A percentile compares a stretch with the other conserved stretches of the same genome.
These are phyloP conservation scores for Pouteria glomerata DNA, from an alignment of 148 eudicot species.

Conservation along the genomic window DNA sequence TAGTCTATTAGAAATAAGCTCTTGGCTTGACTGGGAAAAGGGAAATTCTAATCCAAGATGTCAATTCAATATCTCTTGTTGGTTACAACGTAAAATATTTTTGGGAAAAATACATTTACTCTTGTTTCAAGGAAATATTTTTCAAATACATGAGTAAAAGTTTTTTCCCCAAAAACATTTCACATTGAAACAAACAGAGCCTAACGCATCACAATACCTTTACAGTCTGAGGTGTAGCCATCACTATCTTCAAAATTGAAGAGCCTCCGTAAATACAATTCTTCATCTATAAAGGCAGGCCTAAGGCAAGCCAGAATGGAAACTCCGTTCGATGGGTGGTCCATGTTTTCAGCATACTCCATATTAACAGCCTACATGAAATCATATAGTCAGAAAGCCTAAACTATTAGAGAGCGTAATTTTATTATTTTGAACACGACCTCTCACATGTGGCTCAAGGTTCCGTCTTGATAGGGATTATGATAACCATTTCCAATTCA, in stretches of 20 bases:
- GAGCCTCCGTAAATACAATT: conserved; percentile 30
- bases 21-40: background rate
- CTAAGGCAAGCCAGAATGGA: conserved; percentile 39
- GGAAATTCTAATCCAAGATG: background rate
- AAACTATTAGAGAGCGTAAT: too few relatives aligned
- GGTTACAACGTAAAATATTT: too few relatives aligned
- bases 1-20: conserved; percentile 1
- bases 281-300: conserved; percentile 42
- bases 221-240: conserved; percentile 30
- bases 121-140: too few relatives aligned
- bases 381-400: too few relatives aligned
- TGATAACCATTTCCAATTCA: too few relatives aligned
- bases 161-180: too few relatives aligned
- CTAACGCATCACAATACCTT: conserved; percentile 30
- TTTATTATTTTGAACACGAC: too few relatives aligned
- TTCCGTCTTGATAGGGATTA: too few relatives aligned
- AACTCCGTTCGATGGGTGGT: conserved; percentile 47
- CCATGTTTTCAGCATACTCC: conserved; percentile 37
- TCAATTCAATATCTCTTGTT: background rate
- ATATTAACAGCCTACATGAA: conserved; percentile 27
- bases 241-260: conserved; percentile 32
- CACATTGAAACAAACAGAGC: too few relatives aligned
- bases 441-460: too few relatives aligned
- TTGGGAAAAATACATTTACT: too few relatives aligned
- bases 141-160: too few relatives aligned